Evolutionary conservation across 192 early-diverging fungal species (phyloP).

Genomic region (Coemansia sp.): DNA sequence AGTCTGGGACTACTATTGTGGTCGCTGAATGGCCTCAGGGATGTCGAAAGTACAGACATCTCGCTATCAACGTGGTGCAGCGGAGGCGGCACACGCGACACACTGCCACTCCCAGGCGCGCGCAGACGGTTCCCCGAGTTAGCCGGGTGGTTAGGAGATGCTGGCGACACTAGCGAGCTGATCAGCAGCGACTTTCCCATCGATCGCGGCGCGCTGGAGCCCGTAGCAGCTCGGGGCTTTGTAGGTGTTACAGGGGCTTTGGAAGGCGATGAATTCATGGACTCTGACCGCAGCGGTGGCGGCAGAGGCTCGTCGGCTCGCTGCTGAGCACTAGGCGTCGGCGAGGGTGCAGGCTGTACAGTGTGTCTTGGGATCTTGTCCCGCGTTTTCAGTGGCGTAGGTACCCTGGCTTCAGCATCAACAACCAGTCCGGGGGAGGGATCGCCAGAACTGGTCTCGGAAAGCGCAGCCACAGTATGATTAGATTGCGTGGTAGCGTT

Average conservation of each 20-base stretch:
- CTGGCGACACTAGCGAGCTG: constrained; percentile 23
- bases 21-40: constrained; percentile 34
- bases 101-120: neutral
- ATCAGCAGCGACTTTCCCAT: constrained; percentile 3
- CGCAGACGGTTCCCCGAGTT: neutral
- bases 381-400: constrained; percentile 33
- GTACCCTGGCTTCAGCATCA: constrained; percentile 1
- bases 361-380: constrained; percentile 40
- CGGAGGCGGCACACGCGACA: neutral
- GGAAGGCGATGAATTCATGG: constrained; percentile 23
- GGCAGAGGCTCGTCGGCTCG: neutral
- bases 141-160: constrained; percentile 18
- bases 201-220: neutral
- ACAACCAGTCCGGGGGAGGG: neutral
- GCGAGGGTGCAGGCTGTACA: constrained; percentile 6
- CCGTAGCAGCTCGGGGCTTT: constrained; percentile 7
- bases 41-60: constrained; percentile 7
- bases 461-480: constrained; percentile 14
- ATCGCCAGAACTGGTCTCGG: neutral
- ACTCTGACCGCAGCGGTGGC: constrained; percentile 36
- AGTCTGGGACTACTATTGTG: constrained; percentile 43
- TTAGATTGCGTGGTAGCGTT: constrained; percentile 7
- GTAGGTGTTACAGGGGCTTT: constrained; percentile 30
- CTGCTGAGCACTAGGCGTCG: constrained; percentile 7
- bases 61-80: neutral